Base-by-base conservation (phyloP, 208 protist genomes). In the Porcisia hertigi region DNA sequence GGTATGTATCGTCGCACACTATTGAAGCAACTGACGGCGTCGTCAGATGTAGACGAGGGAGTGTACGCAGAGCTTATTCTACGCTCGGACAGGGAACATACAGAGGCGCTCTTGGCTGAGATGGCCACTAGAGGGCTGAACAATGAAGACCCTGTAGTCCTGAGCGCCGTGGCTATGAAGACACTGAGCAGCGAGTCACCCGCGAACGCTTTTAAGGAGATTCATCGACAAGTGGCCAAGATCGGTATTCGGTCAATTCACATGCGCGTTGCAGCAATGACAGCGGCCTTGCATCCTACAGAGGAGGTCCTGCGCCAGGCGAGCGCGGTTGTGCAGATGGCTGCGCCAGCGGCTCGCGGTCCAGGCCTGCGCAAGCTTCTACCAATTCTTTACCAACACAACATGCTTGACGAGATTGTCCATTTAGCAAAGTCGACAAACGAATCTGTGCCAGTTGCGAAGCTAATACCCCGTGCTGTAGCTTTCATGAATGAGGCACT, bases 401-500 rank as follows among this genome's bases (percentile, higher is more conserved):
- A 84, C 5, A 86, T 92, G 86, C 77, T 78, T 2, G 76, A 88
- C 12, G 89, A 94, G 71, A 93, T 97, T 76, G 83, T 91, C 8
- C 84, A 88, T 8, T 62, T 97, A 6, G 81, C 84, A 0, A 90
- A 97, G 36, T 52, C 80, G 18, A 92, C 87, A 43, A 76, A 67
- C 54, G 60, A 77, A 47, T 49, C 66, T 45, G 71, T 92, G 20
- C 83, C 86, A 5, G 34, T 95, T 30, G 75, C 58, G 14, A 83
- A 66, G 45, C 75, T 84, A 5, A 57, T 94, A 55, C 90, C 88
- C 1, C 76, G 73, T n/a, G 86, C 82, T 14, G 76, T 92, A 34
- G 91, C 91, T 25, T 94, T 97, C 71, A 75, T 92, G 39, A 97
- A 97, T 72, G 87, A 92, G 49, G 89, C 93, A 39, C 75, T 94